These are phyloP conservation scores for Akanthomyces uredinophilus DNA, from an alignment of 2,329 filamentous ascomycete species.

Conservation along the genomic window DNA sequence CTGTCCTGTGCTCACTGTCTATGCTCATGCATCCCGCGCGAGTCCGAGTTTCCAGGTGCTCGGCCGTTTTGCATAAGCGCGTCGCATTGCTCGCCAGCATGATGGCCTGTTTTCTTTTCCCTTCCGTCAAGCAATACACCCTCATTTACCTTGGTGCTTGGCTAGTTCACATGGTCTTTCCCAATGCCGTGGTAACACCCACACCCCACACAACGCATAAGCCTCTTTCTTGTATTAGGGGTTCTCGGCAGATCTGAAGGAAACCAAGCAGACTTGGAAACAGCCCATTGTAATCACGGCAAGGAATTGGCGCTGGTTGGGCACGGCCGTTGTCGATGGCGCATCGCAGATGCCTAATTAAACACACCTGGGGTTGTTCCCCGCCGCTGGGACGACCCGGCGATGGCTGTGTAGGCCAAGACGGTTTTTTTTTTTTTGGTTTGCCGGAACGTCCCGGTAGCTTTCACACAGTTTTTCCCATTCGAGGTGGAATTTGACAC, in stretches of 20 bases:
- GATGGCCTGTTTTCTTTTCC: not conserved
- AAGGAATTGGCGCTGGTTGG: not conserved
- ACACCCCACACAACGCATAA: not conserved
- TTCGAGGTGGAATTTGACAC: not conserved
- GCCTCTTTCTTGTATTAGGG: not conserved
- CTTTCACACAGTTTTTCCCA: not conserved
- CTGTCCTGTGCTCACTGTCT: too few species aligned
- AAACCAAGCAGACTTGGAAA: not conserved
- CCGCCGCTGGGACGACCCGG: not conserved
- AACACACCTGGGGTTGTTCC: not conserved
- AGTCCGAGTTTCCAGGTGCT: not conserved
- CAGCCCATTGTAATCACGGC: not conserved
- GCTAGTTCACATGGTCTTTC: too few species aligned
- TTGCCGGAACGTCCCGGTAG: not conserved
- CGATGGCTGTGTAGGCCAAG: not conserved
- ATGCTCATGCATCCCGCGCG: too few species aligned
- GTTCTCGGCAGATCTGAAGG: slow-evolving; percentile 1
- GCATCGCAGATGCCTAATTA: not conserved
- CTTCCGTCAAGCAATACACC: not conserved
- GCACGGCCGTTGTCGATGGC: not conserved
- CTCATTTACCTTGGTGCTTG: not conserved
- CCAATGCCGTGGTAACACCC: not conserved
- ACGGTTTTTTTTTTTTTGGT: not conserved
- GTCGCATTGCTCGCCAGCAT: not conserved
- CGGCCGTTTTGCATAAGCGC: not conserved